Percentiles rank a stretch among this genome's conserved stretches.
phyloP scores from a whole-genome alignment of 805 yeast genomes.

The Kuraishia ogatae region DNA sequence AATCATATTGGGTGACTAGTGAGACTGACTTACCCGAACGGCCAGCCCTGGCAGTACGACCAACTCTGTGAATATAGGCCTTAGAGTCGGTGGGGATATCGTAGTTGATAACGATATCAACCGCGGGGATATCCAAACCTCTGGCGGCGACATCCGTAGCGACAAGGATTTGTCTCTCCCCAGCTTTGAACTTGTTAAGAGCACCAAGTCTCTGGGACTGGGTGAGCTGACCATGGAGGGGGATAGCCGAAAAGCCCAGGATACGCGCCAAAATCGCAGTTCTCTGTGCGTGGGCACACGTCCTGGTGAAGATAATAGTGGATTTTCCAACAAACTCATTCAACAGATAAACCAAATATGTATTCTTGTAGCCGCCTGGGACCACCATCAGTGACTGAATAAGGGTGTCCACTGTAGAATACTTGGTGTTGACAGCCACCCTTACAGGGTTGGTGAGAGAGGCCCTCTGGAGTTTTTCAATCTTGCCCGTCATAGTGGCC shows the following conservation, averaged over 20 bases:
- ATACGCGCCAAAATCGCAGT: conserved; percentile 73
- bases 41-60: conserved; percentile 97
- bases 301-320: conserved; percentile 82
- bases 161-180: conserved; percentile 57
- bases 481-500: conserved; percentile 96
- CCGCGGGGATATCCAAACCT: conserved; percentile 94
- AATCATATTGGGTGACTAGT: conserved; percentile 88
- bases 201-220: conserved; percentile 83
- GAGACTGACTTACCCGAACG: conserved; percentile 82
- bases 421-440: conserved; percentile 81
- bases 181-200: conserved; percentile 68
- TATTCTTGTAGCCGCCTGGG: conserved; percentile 89
- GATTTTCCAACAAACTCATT: conserved; percentile 83
- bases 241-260: conserved; percentile 82
- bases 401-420: conserved; percentile 91
- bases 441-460: conserved; percentile 83
- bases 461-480: conserved; percentile 91
- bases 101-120: conserved; percentile 81
- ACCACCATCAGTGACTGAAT: conserved; percentile 83
- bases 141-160: conserved; percentile 93
- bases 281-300: conserved; percentile 92
- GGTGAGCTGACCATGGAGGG: conserved; percentile 86
- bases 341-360: conserved; percentile 71
- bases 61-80: conserved; percentile 93
- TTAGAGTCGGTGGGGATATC: conserved; percentile 96